Conservation (phyloP, 2,329 filamentous ascomycete species). For the Ophiostoma angusticollis region DNA sequence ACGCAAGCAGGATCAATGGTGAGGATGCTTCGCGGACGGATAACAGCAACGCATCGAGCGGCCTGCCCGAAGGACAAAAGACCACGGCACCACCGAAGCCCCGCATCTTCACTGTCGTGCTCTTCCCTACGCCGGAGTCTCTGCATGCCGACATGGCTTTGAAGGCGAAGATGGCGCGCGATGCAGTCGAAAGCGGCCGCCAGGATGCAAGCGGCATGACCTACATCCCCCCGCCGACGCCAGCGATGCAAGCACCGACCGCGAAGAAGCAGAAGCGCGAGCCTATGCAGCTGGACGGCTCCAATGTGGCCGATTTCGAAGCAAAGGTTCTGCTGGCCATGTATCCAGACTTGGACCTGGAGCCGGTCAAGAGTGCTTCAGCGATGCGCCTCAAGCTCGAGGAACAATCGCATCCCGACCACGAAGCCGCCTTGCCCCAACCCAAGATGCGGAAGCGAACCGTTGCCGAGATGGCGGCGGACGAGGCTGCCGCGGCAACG, state of each 20-base stretch:
- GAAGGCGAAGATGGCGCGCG: constrained; percentile 57
- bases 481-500: constrained; percentile 81
- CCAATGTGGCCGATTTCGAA: constrained; percentile 62
- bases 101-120: constrained; percentile 62
- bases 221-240: constrained; percentile 52
- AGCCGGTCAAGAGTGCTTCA: constrained; percentile 56
- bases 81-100: constrained; percentile 40
- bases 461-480: constrained; percentile 84
- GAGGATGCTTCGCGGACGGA: constrained; percentile 36
- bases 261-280: constrained; percentile 57
- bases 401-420: constrained; percentile 60
- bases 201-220: constrained; percentile 13
- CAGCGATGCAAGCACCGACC: constrained; percentile 43
- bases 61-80: constrained; percentile 32
- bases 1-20: constrained; percentile 27
- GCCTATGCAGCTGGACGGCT: constrained; percentile 63
- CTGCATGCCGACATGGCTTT: constrained; percentile 61
- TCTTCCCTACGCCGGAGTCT: constrained; percentile 71
- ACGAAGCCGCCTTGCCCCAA: constrained; percentile 62
- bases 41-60: constrained; percentile 40
- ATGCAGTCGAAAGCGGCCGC: constrained; percentile 12
- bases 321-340: constrained; percentile 62
- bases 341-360: constrained; percentile 61
- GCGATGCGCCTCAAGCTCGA: constrained; percentile 63
- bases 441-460: constrained; percentile 89